Base-by-base conservation (phyloP, 2,329 filamentous ascomycete genomes). In the Aspergillus sp. region DNA sequence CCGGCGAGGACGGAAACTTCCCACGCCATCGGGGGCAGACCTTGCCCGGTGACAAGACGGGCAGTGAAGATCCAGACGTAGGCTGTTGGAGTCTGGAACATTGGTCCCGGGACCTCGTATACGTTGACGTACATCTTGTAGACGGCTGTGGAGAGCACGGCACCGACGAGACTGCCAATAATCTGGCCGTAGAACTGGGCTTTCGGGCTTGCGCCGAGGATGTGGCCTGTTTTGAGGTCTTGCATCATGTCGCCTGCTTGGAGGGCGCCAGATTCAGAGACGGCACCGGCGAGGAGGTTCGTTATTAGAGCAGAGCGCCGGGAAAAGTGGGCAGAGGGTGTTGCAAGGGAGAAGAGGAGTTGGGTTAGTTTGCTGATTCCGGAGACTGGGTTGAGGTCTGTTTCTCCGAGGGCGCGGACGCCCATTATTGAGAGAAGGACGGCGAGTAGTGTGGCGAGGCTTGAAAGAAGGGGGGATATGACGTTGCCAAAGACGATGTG, bases 31-130 rank as follows among this genome's bases (percentile, higher is more conserved):
- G 86, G 82, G 0, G 95, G 95, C 47, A 99, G 76, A 0, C 95
- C 95, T 66, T 95, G 86, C 1, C 95, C 95, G 0, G 93, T 98
- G 9, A 99, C 93, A 2, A 99, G 83, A 17, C 95, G 85, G 1
- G 95, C 94, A 0, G 95, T 99, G 76, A 97, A 97, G 57, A 99
- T 91, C 95, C 95, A 99, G 5, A 99, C 93, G 74, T 94, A 97
- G 0, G 89, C 94, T 0, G 95, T 98, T 0, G 95, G 95, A 1
- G 97, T 93, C 72, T 97, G 91, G 75, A 99, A 98, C 57, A 97
- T 81, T 9, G 92, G 89, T 0, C 93, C 92, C 0, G 95, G 95
- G 6, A 99, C 90, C 45, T 88, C 83, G 72, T 99, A 99, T 1
- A 97, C 93, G 38, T 86, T 89, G 2, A 93, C 94, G 72, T 99